Base-by-base conservation (phyloP, 2,329 filamentous ascomycete species). In the Exophiala mesophila region DNA sequence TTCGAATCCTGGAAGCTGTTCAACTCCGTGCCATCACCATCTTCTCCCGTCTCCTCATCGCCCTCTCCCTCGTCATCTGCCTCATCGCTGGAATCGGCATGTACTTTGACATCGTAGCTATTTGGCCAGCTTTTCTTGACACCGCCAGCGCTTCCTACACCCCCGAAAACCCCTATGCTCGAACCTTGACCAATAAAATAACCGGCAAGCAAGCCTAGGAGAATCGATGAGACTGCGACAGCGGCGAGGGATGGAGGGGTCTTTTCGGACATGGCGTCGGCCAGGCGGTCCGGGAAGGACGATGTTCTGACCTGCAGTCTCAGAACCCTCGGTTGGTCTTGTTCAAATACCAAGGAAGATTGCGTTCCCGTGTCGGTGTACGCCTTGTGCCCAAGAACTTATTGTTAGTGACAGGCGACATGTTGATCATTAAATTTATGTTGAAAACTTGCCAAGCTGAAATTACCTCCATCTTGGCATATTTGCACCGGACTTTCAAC, bases 171-270 rank as follows among this genome's bases (percentile, higher is more conserved):
- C 50, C 86, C 88, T 10, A 95, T 75, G 26, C 76, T 77, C 15
- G 77, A 73, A 13, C 74, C 79, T 60, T 78, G 74, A 41, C 78
- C 78, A 46, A 80, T 63, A 56, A 88, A 78, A 67, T 90, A 94
- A 56, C 89, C 89, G 50, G 83, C 77, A 43, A 90, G 69, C 49
- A 94, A 76, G 52, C 82, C 71, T 44, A 88, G 44, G 28, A 56
- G 44, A 34, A 50, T 31, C 3, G 53, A 51, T 10, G 54, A 54
- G n/a, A 56, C 46, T 3, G 50, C 47, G 4, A 55, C 42, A 4
- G 52, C 53, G 10, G 46, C 34, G 2, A 53, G 28, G 3, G 54
- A 55, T 3, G 54, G 54, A 36, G 52, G 45, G 15, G 45, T 31
- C 43, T 54, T 56, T 26, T 56, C 54, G 13, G 51, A 39, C 53